Conservation (phyloP, 768 basidiomycete species). For the Pleurotus citrinopileatus region DNA sequence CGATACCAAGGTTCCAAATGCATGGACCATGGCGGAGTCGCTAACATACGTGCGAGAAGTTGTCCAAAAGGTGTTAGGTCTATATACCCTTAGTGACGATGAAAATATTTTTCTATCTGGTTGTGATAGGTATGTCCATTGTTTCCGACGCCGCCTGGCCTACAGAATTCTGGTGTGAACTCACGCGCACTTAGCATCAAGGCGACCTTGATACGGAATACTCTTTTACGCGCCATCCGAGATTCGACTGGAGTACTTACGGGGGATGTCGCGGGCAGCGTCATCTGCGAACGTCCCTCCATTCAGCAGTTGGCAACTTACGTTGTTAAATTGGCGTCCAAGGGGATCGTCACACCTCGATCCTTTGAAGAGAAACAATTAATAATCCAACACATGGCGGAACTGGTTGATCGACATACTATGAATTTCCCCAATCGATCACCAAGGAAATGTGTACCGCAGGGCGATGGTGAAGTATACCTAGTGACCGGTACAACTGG, state of each 20-base stretch:
- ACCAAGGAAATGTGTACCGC: too few species aligned
- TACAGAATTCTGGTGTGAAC: not conserved
- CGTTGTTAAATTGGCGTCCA: not conserved
- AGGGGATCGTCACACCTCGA: not conserved
- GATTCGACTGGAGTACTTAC: not conserved
- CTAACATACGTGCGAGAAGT: not conserved
- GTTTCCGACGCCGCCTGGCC: not conserved
- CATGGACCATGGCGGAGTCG: not conserved
- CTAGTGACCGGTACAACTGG: constrained; percentile 40
- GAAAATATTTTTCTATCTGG: not conserved
- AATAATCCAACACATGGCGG: not conserved
- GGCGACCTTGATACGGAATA: constrained; percentile 1
- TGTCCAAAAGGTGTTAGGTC: not conserved
- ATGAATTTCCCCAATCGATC: not conserved
- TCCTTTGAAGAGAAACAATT: not conserved
- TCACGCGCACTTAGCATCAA: not conserved
- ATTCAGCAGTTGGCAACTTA: not conserved
- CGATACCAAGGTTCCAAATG: not conserved
- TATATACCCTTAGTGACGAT: not conserved
- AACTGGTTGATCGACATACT: not conserved
- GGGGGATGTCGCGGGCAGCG: not conserved
- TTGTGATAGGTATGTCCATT: not conserved
- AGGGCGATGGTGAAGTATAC: constrained; percentile 18
- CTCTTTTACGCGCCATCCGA: not conserved
- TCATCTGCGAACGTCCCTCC: not conserved